Percentiles rank a stretch among this genome's conserved stretches.
phyloP scores from a whole-genome alignment of 2,329 filamentous ascomycete genomes.

The Colletotrichum sp. region DNA sequence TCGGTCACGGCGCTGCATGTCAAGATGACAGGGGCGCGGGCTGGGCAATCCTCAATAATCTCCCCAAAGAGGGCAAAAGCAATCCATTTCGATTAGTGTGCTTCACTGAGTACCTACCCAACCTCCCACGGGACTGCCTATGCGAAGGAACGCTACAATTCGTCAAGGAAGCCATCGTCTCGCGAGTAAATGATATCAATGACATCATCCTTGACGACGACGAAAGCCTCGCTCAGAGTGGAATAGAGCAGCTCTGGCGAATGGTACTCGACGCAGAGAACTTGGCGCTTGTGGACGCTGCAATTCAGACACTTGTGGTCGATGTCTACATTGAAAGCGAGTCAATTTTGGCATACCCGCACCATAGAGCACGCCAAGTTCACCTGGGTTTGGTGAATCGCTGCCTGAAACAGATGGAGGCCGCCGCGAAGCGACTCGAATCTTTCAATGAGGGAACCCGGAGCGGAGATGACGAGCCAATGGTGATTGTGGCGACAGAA shows the following conservation, averaged over 20 bases:
- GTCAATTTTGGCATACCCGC: conserved; percentile 54
- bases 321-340: conserved; percentile 71
- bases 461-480: conserved; percentile 55
- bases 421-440: conserved; percentile 64
- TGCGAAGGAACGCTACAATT: conserved; percentile 68
- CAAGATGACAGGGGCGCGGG: conserved; percentile 66
- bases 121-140: conserved; percentile 61
- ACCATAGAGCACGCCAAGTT: conserved; percentile 55
- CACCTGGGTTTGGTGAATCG: conserved; percentile 76
- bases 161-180: conserved; percentile 56
- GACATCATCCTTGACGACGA: conserved; percentile 56
- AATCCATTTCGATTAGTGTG: conserved; percentile 63
- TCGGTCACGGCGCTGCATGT: conserved; percentile 67
- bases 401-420: conserved; percentile 73
- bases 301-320: conserved; percentile 72
- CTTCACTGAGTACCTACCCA: conserved; percentile 61
- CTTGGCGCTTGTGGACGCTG: conserved; percentile 53
- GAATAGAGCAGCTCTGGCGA: conserved; percentile 79
- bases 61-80: conserved; percentile 43
- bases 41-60: conserved; percentile 69
- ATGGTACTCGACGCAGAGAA: conserved; percentile 74
- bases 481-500: conserved; percentile 55
- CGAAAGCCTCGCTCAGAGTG: conserved; percentile 55
- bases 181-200: conserved; percentile 47
- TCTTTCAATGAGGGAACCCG: conserved; percentile 45